A percentile compares a stretch with the other conserved stretches of the same genome.
These are phyloP conservation scores for Colletotrichum acutatum DNA, from an alignment of 2,329 filamentous ascomycete genomes.

Conservation along the genomic window DNA sequence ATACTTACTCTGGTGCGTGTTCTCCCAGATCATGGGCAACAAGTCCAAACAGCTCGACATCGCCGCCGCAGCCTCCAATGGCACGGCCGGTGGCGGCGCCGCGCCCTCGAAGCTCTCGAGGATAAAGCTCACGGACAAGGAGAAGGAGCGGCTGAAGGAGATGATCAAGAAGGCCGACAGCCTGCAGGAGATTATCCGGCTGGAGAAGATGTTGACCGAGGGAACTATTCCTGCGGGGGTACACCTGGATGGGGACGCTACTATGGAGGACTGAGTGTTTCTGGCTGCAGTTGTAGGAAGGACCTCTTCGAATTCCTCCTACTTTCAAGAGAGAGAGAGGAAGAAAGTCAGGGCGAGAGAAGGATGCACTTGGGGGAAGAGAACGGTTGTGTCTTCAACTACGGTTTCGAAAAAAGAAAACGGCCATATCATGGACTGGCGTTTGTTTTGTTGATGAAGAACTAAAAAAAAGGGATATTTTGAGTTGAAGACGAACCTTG, in stretches of 20 bases:
- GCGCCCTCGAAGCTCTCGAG: conserved; percentile 74
- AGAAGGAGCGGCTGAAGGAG: conserved; percentile 86
- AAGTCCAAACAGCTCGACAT: conserved; percentile 82
- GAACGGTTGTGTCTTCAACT: background rate
- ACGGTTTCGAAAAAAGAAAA: background rate
- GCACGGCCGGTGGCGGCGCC: conserved; percentile 46
- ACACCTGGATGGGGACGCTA: conserved; percentile 59
- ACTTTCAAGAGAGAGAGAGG: background rate
- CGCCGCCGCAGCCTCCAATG: conserved; percentile 55
- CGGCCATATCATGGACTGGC: conserved; percentile 21
- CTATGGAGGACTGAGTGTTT: conserved; percentile 67
- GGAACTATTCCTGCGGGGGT: conserved; percentile 82
- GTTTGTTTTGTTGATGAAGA: conserved; percentile 15
- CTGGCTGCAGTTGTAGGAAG: too few relatives aligned
- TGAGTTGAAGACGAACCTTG: background rate
- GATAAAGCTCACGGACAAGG: conserved; percentile 87
- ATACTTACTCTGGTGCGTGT: background rate
- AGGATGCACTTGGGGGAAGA: background rate
- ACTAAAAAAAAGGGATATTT: background rate
- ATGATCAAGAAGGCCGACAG: conserved; percentile 90
- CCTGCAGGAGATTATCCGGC: conserved; percentile 85
- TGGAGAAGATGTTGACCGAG: conserved; percentile 94
- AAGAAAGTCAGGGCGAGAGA: background rate
- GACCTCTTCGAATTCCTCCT: background rate
- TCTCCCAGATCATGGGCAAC: conserved; percentile 78